phyloP scores from a whole-genome alignment of 768 basidiomycete species.

The Rhizopogon roseolus region DNA sequence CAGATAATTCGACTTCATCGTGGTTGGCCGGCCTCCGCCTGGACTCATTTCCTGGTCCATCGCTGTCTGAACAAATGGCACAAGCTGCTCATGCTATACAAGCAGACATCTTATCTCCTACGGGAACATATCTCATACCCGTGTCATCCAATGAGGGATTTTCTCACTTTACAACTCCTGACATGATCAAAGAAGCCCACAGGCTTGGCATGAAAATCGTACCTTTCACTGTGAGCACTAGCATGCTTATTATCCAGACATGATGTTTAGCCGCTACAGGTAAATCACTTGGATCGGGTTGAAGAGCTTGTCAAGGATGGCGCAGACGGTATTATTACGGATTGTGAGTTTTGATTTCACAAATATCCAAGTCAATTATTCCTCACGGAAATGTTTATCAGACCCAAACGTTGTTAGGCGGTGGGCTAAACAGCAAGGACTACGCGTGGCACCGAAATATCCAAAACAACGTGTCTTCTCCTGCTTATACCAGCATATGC shows the following conservation, averaged over 20 bases:
- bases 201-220: conserved; percentile 56
- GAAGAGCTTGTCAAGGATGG: conserved; percentile 57
- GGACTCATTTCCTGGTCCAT: conserved; percentile 57
- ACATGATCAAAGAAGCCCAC: conserved; percentile 68
- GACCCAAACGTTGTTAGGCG: conserved; percentile 56
- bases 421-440: conserved; percentile 48
- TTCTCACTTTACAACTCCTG: conserved; percentile 56
- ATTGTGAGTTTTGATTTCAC: conserved; percentile 35
- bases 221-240: conserved; percentile 64
- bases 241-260: neutral
- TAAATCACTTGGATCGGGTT: conserved; percentile 55
- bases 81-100: conserved; percentile 63
- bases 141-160: conserved; percentile 38
- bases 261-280: conserved; percentile 28
- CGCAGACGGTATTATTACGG: conserved; percentile 76
- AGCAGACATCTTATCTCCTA: conserved; percentile 64
- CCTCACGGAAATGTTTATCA: conserved; percentile 8
- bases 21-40: conserved; percentile 71
- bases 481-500: conserved; percentile 55
- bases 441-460: conserved; percentile 50
- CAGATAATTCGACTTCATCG: conserved; percentile 43
- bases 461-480: conserved; percentile 54
- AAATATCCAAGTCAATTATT: neutral
- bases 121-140: conserved; percentile 37
- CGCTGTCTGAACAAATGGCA: conserved; percentile 53